These are phyloP conservation scores for Dillenia suffruticosa DNA, from an alignment of 164 flowering plant species.

Conservation along the genomic window DNA sequence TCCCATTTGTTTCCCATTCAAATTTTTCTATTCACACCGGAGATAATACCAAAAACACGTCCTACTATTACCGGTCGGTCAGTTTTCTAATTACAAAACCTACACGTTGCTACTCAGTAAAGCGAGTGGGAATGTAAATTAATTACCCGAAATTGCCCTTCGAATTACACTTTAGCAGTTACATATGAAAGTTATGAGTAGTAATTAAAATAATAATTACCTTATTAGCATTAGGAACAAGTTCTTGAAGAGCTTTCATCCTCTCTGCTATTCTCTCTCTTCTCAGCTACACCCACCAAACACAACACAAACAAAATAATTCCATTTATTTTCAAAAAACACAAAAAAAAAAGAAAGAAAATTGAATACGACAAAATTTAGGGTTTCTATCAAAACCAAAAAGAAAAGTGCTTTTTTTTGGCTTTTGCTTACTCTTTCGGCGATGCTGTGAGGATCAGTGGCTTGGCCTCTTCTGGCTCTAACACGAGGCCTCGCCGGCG, in stretches of 20 bases:
- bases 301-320: not conserved
- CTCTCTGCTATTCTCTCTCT: slow-evolving; percentile 98
- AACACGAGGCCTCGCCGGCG: slow-evolving; percentile 61
- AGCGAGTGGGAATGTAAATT: not conserved
- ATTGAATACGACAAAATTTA: not conserved
- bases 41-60: no score
- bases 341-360: slow-evolving; percentile 7
- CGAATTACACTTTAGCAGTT: slow-evolving; percentile 1
- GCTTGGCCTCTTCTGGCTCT: slow-evolving; percentile 98
- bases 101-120: no score
- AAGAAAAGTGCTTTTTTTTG: no score
- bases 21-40: no score
- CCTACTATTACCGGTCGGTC: no score
- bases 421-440: slow-evolving; percentile 67
- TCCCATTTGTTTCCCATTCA: no score
- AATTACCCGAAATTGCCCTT: not conserved
- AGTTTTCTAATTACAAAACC: no score
- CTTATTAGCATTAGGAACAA: slow-evolving; percentile 98
- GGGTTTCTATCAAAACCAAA: no score
- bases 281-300: slow-evolving; percentile 55
- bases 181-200: slow-evolving; percentile 4
- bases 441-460: slow-evolving; percentile 98
- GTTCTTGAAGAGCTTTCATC: slow-evolving; percentile 94
- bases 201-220: slow-evolving; percentile 21
- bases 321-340: not conserved